Conservation (phyloP, 2,329 filamentous ascomycete genomes). For the Aureobasidium vineae region DNA sequence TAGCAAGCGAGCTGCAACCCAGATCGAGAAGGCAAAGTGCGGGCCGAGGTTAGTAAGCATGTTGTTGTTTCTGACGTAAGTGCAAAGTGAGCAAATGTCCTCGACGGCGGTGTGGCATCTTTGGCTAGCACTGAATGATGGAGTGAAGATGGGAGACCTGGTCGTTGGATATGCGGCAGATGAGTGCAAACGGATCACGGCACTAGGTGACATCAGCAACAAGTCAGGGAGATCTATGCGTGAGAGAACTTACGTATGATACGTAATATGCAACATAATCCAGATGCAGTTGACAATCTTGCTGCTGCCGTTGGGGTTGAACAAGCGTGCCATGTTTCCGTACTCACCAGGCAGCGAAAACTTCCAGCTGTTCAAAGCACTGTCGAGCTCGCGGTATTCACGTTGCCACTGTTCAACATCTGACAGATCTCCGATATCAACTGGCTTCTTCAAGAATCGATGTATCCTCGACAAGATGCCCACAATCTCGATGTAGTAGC, state of each 20-base stretch:
- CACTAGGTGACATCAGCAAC: constrained; percentile 46
- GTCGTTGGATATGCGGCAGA: constrained; percentile 91
- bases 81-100: constrained; percentile 73
- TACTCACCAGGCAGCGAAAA: constrained; percentile 79
- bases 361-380: constrained; percentile 76
- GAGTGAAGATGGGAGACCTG: constrained; percentile 82
- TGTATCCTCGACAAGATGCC: constrained; percentile 86
- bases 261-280: constrained; percentile 89
- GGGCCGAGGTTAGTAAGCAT: constrained; percentile 80
- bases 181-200: constrained; percentile 85
- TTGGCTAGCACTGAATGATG: constrained; percentile 81
- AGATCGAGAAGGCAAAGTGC: constrained; percentile 87
- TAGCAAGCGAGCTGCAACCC: constrained; percentile 83
- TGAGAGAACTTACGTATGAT: constrained; percentile 64
- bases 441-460: constrained; percentile 81
- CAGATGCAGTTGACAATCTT: constrained; percentile 76
- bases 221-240: background rate
- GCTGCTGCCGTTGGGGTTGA: constrained; percentile 58
- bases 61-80: constrained; percentile 71
- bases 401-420: constrained; percentile 91
- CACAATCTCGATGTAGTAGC: constrained; percentile 85
- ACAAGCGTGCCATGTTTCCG: constrained; percentile 76
- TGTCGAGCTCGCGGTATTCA: constrained; percentile 81
- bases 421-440: constrained; percentile 78
- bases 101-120: constrained; percentile 80